Base-by-base conservation (phyloP, 1,284 basidiomycete genomes). In the Taiwanofungus camphoratus region DNA sequence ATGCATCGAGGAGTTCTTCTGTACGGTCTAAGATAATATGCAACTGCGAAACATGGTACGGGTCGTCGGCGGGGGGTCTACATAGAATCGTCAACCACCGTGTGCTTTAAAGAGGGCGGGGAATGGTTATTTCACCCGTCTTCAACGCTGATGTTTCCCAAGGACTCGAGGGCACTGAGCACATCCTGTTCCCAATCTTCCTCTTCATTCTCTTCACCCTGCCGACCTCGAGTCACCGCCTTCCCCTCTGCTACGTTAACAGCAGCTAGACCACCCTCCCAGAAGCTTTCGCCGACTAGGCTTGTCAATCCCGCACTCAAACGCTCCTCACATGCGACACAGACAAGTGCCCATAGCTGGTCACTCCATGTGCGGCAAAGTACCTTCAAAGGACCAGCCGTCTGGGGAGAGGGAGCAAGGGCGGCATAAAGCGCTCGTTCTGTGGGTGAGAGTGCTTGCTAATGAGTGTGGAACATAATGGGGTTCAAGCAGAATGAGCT, bases 351-450 rank as follows among this genome's bases (percentile, higher is more conserved):
- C 96, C 95, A 99, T 0, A 98, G 72, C 52, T 92, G 82, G 58
- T 99, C 95, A 60, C 94, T 87, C 93, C 94, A 99, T 20, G 84
- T 87, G 26, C 82, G 69, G 58, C 92, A 94, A 3, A 88, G 84
- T 0, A 82, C 75, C 55, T 77, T 78, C 8, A 98, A 81, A 5
- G 92, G 74, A 5, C 70, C 71, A 0, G 89, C 77, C 4, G 95
- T 92, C 51, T 80, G 73, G 3, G 77, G 71, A 0, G 81, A 78
- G 3, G 93, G 93, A 0, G 85, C 83, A 5, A 99, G 76, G 0
- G 92, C 82, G 0, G 93, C 94, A 54, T 94, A 95, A 0, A 98
- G 67, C 1, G 84, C 77, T 12, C 92, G 80, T 60, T 97, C 94
- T 39, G 81, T 74, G 11, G 81, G 71, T 0, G 87, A 73, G 4